Conservation (phyloP, 345 rosid species). For the Cardamine occulta region DNA sequence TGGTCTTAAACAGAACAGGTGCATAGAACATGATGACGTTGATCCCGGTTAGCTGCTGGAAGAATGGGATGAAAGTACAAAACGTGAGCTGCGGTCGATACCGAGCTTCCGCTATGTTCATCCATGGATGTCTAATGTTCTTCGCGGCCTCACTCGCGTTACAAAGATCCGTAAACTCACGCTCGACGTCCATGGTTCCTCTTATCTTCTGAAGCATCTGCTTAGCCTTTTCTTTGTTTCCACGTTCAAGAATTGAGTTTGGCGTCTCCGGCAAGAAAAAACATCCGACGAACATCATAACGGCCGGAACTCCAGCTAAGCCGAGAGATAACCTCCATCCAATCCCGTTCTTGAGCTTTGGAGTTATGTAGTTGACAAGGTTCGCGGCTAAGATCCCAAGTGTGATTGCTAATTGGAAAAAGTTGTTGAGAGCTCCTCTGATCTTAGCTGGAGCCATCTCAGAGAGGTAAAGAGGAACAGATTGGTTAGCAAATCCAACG, state of each 20-base stretch:
- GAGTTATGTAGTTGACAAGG: constrained; percentile 42
- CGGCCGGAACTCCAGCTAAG: constrained; percentile 47
- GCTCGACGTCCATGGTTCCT: constrained; percentile 45
- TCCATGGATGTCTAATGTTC: constrained; percentile 45
- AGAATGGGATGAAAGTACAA: constrained; percentile 41
- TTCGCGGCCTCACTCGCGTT: constrained; percentile 35
- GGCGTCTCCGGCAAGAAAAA: constrained; percentile 51
- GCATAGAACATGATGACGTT: constrained; percentile 56
- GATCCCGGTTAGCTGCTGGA: constrained; percentile 53
- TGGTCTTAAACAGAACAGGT: constrained; percentile 47
- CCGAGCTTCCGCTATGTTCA: constrained; percentile 24
- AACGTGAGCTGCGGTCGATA: constrained; percentile 51
- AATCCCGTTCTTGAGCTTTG: constrained; percentile 26
- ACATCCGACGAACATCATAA: constrained; percentile 37
- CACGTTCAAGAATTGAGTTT: constrained; percentile 52
- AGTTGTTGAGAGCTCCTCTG: constrained; percentile 48
- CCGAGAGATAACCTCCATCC: constrained; percentile 54
- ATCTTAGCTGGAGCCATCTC: constrained; percentile 53
- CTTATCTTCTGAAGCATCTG: constrained; percentile 43
- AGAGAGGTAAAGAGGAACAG: constrained; percentile 52
- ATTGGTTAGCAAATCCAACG: constrained; percentile 54
- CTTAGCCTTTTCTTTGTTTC: constrained; percentile 41
- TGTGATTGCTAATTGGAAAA: constrained; percentile 47
- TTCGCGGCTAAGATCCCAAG: constrained; percentile 48
- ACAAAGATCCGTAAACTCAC: constrained; percentile 44